A percentile compares a stretch with the other conserved stretches of the same genome.
Conservation (phyloP, 2,329 filamentous ascomycete genomes). For the Colletotrichum zoysiae region DNA sequence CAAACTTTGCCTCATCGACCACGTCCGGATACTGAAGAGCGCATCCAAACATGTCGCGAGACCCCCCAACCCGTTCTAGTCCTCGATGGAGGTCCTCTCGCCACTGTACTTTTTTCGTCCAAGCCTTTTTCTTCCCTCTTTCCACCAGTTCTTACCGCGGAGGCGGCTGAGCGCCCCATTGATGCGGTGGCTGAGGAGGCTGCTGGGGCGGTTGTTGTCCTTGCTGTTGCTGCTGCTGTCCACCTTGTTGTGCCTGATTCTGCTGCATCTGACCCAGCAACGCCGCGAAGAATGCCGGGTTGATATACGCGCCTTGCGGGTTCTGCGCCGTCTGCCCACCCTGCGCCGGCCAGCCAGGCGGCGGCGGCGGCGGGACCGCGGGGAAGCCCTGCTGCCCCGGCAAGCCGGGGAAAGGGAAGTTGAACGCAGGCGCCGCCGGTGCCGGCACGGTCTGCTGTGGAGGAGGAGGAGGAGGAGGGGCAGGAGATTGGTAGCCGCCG, state of each 20-base stretch:
- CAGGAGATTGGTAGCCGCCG: slow-evolving; percentile 40
- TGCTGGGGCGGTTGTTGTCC: slow-evolving; percentile 47
- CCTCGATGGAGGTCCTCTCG: not conserved
- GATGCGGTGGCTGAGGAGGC: slow-evolving; percentile 44
- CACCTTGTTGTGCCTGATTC: slow-evolving; percentile 45
- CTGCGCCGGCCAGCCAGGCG: slow-evolving; percentile 52
- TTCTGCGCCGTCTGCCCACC: slow-evolving; percentile 51
- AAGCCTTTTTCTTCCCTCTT: not conserved
- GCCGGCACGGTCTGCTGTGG: slow-evolving; percentile 44
- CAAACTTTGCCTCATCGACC: not conserved
- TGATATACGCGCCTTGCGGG: slow-evolving; percentile 63
- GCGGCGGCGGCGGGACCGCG: slow-evolving; percentile 58
- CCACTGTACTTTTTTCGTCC: not conserved
- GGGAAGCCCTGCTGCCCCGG: slow-evolving; percentile 51
- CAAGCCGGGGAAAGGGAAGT: slow-evolving; percentile 61
- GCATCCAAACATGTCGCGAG: not conserved
- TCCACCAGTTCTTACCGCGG: slow-evolving; percentile 3
- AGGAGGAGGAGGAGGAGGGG: not conserved
- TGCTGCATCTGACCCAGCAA: slow-evolving; percentile 60
- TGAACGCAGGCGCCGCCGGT: slow-evolving; percentile 52
- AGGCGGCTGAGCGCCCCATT: slow-evolving; percentile 38
- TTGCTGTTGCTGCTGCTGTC: slow-evolving; percentile 43
- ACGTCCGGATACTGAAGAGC: not conserved
- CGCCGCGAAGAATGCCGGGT: slow-evolving; percentile 68
- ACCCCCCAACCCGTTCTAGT: not conserved